Base-by-base conservation (phyloP, 129 eudicot species). In the Helichrysum umbraculigerum region DNA sequence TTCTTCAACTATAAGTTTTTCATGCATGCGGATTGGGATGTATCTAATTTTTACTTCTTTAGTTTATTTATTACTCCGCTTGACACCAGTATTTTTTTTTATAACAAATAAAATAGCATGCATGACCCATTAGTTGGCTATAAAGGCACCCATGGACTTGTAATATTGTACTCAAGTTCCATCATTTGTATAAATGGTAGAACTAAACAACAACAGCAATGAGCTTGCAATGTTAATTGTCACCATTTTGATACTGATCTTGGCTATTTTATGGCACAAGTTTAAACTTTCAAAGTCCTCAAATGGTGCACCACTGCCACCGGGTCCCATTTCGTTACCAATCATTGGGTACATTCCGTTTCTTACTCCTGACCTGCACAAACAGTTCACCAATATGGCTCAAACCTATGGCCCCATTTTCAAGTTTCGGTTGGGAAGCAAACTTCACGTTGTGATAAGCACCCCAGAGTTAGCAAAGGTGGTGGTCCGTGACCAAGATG, bases 281-380 rank as follows among this genome's bases (percentile, higher is more conserved):
- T 17, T 19, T 4, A 54, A 1, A 71, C 19, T 4, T 71, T 30
- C 20, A 1, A 41, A 16, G 30, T 37, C 34, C 35, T 20, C 62
- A 56, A 52, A 71, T n/a, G 66, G 51, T 70, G 60, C 60, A 70
- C 74, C 59, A 69, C 7, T 70, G 41, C 74, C 74, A 70, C 74
- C 74, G 0, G 74, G 74, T 12, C 74, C 74, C 15, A 35, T 11
- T 25, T 70, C 41, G 11, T 44, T 47, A 4, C 74, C 74, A 1
- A 44, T 70, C 5, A 4, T 70, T 11, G 74, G 74, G 14, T 70
- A 44, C 74, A 21, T 70, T 70, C 74, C 74, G 12, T 42, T 70
- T 44, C 60, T 70, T 44, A 28, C 22, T 28, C 22, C 59, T 1
- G 22, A 70, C 41, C 6, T 47, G 34, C 72, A 68, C 34, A 68